Percentiles rank a stretch among this genome's conserved stretches.
phyloP scores from a whole-genome alignment of 1,284 basidiomycete species.

The Trichosporon faecale region DNA sequence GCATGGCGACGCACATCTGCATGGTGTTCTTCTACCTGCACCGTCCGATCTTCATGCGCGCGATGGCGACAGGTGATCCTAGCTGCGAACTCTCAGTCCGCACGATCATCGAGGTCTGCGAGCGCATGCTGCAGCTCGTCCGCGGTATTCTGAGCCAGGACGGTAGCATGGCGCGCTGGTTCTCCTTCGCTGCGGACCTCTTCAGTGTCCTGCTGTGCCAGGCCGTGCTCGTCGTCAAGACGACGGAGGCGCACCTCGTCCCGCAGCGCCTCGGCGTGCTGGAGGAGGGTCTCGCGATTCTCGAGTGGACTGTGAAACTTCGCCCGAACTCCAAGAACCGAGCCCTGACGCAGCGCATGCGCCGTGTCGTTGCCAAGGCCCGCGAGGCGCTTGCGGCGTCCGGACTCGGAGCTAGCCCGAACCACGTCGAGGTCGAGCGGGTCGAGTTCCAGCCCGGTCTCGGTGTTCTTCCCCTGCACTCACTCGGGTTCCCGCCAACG shows the following conservation, averaged over 20 bases:
- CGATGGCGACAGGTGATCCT: conserved; percentile 17
- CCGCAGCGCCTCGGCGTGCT: conserved; percentile 18
- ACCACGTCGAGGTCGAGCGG: neutral
- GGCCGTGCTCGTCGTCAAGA: conserved; percentile 26
- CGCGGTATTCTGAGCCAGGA: conserved; percentile 22
- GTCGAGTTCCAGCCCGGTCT: conserved; percentile 3
- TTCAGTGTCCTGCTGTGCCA: conserved; percentile 27
- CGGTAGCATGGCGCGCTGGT: conserved; percentile 26
- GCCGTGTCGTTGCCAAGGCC: conserved; percentile 18
- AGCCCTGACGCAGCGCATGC: conserved; percentile 19
- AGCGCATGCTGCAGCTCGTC: conserved; percentile 24
- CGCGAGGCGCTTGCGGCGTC: conserved; percentile 7
- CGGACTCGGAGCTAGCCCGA: neutral
- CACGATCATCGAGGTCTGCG: conserved; percentile 24
- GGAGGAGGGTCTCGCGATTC: conserved; percentile 22
- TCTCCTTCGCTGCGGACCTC: conserved; percentile 29
- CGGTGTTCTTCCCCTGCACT: neutral
- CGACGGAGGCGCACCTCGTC: conserved; percentile 17
- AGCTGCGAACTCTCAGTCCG: conserved; percentile 18
- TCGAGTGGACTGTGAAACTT: conserved; percentile 23
- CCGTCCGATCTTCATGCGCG: conserved; percentile 26
- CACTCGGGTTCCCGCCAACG: neutral
- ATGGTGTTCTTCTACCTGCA: conserved; percentile 30
- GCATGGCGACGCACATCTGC: conserved; percentile 28
- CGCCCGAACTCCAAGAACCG: conserved; percentile 25